Evolutionary conservation across 2,329 filamentous ascomycete species (phyloP), one percentile per base, ranked within the genome.

Genomic region (Pseudogymnoascus sp.): DNA sequence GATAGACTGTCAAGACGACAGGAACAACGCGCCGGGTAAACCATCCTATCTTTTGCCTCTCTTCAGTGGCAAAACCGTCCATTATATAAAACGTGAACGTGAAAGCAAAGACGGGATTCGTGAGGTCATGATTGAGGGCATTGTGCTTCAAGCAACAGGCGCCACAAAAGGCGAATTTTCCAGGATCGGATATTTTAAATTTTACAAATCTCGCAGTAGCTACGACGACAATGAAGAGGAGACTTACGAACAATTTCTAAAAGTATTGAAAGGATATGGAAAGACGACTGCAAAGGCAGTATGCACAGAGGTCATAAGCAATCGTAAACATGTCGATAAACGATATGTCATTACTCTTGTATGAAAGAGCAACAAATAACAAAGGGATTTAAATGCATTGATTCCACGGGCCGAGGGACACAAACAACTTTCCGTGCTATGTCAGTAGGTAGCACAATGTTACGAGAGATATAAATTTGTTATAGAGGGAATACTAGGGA

Each of bases 1-100:
- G 31, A 33, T 63, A 33, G 65, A 66, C 40, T 66, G 63, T 60
- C 59, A 63, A 19, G 61, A 65, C 35, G 65, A 66, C 22, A 35
- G 16, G 4, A 31, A 53, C 26, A 53, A 14, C 12, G 1, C 3
- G 14, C n/a, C 46, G 2, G 14, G n/a, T 16, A 31, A 31, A 53
- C 4, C 19, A 31, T 16, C 3, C 4, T 38, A 62, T 22, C 64
- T 65, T 22, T 16, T 65, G 26, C 62, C 64, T 14, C 16, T 65
- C 31, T 22, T 64, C 11, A 31, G 64, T 33, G 64, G 50, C 7
- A 12, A 22, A n/a, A 16, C 14, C 2, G n/a, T 14, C 26, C 2
- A 3, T 31, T n/a, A n/a, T n/a, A n/a, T n/a, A n/a, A n/a, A 2
- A 5, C 1, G 31, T 1, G 2, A 16, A 16, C 8, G 4, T 19